Base-by-base conservation (phyloP, 192 early-diverging fungal species). In the Coemansia sp. region DNA sequence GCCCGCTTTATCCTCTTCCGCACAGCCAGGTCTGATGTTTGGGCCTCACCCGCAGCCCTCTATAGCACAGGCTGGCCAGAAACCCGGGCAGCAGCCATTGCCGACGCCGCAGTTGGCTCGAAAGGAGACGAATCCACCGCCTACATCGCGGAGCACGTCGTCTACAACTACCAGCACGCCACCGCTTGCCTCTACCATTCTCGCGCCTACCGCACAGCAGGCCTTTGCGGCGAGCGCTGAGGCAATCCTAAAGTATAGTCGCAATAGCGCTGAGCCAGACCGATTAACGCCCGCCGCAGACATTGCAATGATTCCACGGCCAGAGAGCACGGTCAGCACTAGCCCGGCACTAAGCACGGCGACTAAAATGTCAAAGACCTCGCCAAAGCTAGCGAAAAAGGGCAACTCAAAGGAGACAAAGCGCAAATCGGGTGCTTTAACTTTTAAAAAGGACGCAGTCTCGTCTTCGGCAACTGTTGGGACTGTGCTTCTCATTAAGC, bases 331-430 rank as follows among this genome's bases (percentile, higher is more conserved):
- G 5, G 36, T 34, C 12, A 46, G 64, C 62, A 68, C 57, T 63
- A 82, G 80, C 59, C 80, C 80, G 10, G 80, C 75, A 14, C 75
- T 66, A 7, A 77, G 80, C 59, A 60, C 72, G 7, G 58, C 62
- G 4, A 72, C 80, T 21, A 71, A 66, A 38, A 67, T 60, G 46
- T 68, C 78, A 21, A 66, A 59, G 44, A 44, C 53, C 53, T 64
- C 74, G 64, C 74, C 73, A 39, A 61, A 31, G 66, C 29, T 60
- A 64, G 36, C 17, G 9, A 62, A 48, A 38, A 62, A 37, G 17
- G 23, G 51, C 45, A 36, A 12, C 7, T 14, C 62, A 32, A 64
- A 66, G 51, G 64, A 67, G 36, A 10, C 72, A 23, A 74, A 64
- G 68, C 48, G 60, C 69, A 67, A 45, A 44, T 32, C 48, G 29